Percentiles rank a stretch among this genome's conserved stretches.
Evolutionary conservation across 768 basidiomycete genomes (phyloP).

Genomic region (Cystofilobasidium capitatum): DNA sequence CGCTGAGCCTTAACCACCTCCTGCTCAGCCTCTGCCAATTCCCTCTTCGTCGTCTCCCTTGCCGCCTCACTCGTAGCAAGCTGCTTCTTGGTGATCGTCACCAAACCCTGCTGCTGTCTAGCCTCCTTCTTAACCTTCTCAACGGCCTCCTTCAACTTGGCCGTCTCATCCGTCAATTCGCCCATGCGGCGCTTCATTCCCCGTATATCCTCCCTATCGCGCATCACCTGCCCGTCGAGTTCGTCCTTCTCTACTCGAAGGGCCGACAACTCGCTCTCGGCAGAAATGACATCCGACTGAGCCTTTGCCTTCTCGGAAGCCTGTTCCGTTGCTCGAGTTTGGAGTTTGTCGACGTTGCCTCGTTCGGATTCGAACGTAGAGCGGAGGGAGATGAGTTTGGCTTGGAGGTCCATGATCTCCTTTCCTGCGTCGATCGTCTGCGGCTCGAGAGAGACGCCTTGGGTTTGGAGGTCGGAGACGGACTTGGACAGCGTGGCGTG

Average conservation of each 20-base stretch:
- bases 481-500: constrained; percentile 13
- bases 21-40: constrained; percentile 53
- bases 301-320: constrained; percentile 60
- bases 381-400: constrained; percentile 66
- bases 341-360: constrained; percentile 56
- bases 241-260: constrained; percentile 82
- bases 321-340: constrained; percentile 58
- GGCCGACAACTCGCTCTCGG: constrained; percentile 86
- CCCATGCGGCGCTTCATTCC: constrained; percentile 75
- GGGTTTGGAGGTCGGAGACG: constrained; percentile 28
- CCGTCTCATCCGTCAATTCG: constrained; percentile 64
- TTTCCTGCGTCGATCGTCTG: constrained; percentile 45
- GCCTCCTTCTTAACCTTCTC: constrained; percentile 89
- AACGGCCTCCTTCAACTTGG: constrained; percentile 58
- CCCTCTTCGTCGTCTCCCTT: constrained; percentile 58
- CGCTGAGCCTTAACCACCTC: constrained; percentile 22
- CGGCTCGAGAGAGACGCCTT: constrained; percentile 36
- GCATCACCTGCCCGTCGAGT: constrained; percentile 70
- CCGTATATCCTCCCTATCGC: constrained; percentile 89
- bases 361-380: constrained; percentile 36
- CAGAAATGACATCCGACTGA: constrained; percentile 68
- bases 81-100: constrained; percentile 93
- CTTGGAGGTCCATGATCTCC: constrained; percentile 78
- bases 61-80: constrained; percentile 72
- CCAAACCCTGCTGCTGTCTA: constrained; percentile 87